phyloP scores from a whole-genome alignment of 2,329 filamentous ascomycete genomes.

The Cercospora sp. region DNA sequence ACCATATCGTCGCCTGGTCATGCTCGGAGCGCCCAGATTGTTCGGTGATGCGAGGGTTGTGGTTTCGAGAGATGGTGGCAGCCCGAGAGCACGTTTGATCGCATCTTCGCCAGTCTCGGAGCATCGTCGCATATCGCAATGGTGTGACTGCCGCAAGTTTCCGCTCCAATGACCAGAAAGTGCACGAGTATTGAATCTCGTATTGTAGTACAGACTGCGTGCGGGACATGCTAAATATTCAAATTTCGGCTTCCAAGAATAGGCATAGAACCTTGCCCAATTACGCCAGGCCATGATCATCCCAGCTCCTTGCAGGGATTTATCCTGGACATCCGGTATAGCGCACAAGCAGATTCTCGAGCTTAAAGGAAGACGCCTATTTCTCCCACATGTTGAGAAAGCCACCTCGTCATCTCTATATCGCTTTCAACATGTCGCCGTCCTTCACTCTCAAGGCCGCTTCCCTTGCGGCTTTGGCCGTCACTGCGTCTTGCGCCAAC shows the following conservation, averaged over 20 bases:
- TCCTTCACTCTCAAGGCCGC: slow-evolving; percentile 6
- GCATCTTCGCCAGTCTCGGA: too few species aligned
- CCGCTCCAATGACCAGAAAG: too few species aligned
- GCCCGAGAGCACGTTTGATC: too few species aligned
- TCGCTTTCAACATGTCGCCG: neutral
- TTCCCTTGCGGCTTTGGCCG: slow-evolving; percentile 10
- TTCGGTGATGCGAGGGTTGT: too few species aligned
- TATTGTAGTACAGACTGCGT: neutral
- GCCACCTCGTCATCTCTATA: neutral
- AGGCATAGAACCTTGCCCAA: neutral
- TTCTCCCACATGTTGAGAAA: neutral
- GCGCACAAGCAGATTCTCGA: neutral
- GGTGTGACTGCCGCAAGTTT: too few species aligned
- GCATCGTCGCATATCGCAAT: too few species aligned
- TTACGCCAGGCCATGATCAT: neutral
- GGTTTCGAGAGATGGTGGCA: too few species aligned
- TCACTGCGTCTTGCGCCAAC: slow-evolving; percentile 11
- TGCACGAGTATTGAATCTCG: neutral
- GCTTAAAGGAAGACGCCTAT: neutral
- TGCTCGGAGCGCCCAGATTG: too few species aligned
- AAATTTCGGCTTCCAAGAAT: neutral
- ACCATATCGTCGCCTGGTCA: too few species aligned
- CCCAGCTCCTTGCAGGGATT: neutral
- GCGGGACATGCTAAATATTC: neutral
- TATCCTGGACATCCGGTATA: neutral